Evolutionary conservation across 768 basidiomycete genomes (phyloP).

Genomic region (Phlebiopsis gigantea): DNA sequence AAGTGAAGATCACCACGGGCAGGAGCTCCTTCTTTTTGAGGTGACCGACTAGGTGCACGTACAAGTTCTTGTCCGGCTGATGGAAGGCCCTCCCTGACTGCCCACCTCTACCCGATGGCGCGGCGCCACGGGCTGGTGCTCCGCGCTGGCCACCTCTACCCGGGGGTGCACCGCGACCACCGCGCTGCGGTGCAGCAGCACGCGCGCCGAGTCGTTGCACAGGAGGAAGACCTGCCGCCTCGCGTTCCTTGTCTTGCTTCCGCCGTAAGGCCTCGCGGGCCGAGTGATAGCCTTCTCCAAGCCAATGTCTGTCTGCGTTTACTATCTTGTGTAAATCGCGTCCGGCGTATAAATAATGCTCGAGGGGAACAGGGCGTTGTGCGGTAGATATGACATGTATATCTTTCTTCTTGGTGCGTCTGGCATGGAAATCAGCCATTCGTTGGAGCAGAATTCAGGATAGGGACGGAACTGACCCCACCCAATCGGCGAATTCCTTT

Average conservation of each 20-base stretch:
- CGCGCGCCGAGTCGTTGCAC: constrained; percentile 81
- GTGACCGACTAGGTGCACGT: constrained; percentile 85
- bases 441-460: not conserved
- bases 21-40: constrained; percentile 82
- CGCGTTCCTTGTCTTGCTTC: constrained; percentile 98
- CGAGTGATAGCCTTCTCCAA: constrained; percentile 76
- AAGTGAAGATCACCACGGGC: constrained; percentile 94
- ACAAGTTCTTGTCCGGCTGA: constrained; percentile 84
- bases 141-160: constrained; percentile 50
- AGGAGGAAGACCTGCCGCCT: constrained; percentile 88
- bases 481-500: constrained; percentile 98
- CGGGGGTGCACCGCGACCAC: constrained; percentile 38
- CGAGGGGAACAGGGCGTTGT: constrained; percentile 93
- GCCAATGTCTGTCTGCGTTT: constrained; percentile 70
- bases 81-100: constrained; percentile 48
- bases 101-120: constrained; percentile 35
- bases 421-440: constrained; percentile 35
- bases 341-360: constrained; percentile 96
- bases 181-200: constrained; percentile 50
- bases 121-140: constrained; percentile 33
- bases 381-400: constrained; percentile 98
- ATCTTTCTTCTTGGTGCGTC: constrained; percentile 98
- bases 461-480: constrained; percentile 63
- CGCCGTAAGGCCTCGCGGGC: constrained; percentile 84
- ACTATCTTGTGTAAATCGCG: constrained; percentile 92